Conservation (phyloP, 2,329 filamentous ascomycete species). For the Ilyonectria sp. region DNA sequence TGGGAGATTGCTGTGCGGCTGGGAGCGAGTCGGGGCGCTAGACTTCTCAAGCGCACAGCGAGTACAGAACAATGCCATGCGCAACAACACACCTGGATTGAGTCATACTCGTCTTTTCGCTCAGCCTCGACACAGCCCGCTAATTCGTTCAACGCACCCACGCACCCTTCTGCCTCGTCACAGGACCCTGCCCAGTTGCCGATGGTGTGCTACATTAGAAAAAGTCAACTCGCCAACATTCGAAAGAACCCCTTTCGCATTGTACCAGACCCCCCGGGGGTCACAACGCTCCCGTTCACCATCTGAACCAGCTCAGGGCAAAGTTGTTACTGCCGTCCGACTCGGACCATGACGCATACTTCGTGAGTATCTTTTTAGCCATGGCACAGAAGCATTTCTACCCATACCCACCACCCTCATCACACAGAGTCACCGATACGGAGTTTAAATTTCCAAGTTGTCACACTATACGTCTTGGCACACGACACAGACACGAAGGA, state of each 20-base stretch:
- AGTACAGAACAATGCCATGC: too few relatives aligned
- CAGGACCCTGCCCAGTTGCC: slow-evolving; percentile 48
- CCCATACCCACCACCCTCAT: slow-evolving; percentile 38
- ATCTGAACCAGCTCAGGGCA: slow-evolving; percentile 63
- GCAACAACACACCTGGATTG: too few relatives aligned
- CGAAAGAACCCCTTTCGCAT: slow-evolving; percentile 65
- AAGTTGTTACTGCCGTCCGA: slow-evolving; percentile 64
- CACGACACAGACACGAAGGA: slow-evolving; percentile 64
- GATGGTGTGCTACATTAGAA: slow-evolving; percentile 64
- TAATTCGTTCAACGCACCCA: slow-evolving; percentile 49
- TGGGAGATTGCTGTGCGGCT: too few relatives aligned
- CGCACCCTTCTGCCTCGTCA: slow-evolving; percentile 38
- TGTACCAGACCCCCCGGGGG: slow-evolving; percentile 54
- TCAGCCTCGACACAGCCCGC: slow-evolving; percentile 56
- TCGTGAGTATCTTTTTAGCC: slow-evolving; percentile 67
- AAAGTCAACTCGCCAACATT: slow-evolving; percentile 60
- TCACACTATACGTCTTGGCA: slow-evolving; percentile 65
- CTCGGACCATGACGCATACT: slow-evolving; percentile 66
- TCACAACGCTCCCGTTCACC: slow-evolving; percentile 64
- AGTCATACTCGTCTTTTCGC: slow-evolving; percentile 52
- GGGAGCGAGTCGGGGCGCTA: too few relatives aligned
- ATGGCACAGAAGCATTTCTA: slow-evolving; percentile 73
- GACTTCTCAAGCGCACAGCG: too few relatives aligned
- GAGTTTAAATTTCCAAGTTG: too few relatives aligned
- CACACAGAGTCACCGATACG: slow-evolving; percentile 47